Evolutionary conservation across 345 rosid species (phyloP).

Genomic region (Citrus cavaleriei): DNA sequence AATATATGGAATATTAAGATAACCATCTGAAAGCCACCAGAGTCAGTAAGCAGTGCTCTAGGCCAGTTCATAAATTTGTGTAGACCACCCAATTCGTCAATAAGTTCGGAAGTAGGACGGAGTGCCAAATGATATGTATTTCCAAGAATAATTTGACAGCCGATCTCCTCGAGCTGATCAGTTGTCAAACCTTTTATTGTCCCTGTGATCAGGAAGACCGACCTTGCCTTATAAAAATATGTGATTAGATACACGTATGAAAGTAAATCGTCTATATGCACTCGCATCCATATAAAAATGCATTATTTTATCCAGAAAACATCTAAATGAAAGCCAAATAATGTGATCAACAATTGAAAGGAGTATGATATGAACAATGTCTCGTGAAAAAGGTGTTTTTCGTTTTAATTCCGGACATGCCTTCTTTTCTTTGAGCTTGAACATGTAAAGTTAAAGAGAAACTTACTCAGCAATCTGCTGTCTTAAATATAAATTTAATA

Average conservation of each 20-base stretch:
- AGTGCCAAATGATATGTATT: slow-evolving; percentile 83
- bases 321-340: not conserved
- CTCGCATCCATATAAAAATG: not conserved
- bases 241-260: not conserved
- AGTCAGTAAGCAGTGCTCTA: slow-evolving; percentile 76
- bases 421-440: not conserved
- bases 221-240: slow-evolving; percentile 4
- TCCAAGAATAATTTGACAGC: slow-evolving; percentile 83
- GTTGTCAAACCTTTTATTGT: slow-evolving; percentile 76
- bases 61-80: slow-evolving; percentile 90
- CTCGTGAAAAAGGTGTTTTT: not conserved
- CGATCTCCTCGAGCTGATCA: slow-evolving; percentile 79
- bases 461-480: not conserved
- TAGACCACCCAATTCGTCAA: slow-evolving; percentile 75
- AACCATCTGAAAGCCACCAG: slow-evolving; percentile 95
- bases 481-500: not conserved
- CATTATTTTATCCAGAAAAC: not conserved
- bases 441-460: not conserved
- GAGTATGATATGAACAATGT: not conserved
- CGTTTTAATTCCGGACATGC: not conserved
- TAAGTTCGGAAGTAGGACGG: slow-evolving; percentile 76
- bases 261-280: not conserved
- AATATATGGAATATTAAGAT: slow-evolving; percentile 14
- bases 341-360: not conserved
- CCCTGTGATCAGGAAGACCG: slow-evolving; percentile 39